Conservation (phyloP, 306 rosid genomes). For the Vicia villosa region DNA sequence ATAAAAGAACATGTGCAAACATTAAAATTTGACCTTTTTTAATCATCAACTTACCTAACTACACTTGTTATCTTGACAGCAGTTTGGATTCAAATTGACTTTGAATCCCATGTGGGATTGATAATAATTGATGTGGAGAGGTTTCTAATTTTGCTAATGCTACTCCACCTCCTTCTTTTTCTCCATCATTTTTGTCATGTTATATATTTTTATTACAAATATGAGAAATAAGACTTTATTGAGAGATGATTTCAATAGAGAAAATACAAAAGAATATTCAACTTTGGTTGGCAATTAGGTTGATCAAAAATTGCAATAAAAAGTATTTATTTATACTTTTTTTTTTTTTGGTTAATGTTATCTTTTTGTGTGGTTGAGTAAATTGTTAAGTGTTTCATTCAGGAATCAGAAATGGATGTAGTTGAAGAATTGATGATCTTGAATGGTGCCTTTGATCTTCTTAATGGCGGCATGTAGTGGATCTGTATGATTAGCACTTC, state of each 20-base stretch:
- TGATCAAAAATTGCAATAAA: background rate
- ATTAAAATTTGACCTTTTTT: constrained; percentile 19
- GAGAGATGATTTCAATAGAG: constrained; percentile 17
- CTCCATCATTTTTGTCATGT: background rate
- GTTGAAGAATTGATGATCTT: too few species aligned
- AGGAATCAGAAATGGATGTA: too few species aligned
- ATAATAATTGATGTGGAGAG: constrained; percentile 20
- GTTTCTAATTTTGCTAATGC: constrained; percentile 18
- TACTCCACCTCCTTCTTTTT: background rate
- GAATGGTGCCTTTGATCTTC: too few species aligned
- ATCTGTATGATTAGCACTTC: too few species aligned
- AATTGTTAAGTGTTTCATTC: too few species aligned
- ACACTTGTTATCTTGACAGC: constrained; percentile 36
- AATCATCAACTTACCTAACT: constrained; percentile 41
- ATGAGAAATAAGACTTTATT: background rate
- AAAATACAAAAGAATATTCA: constrained; percentile 16
- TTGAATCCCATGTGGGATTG: constrained; percentile 38
- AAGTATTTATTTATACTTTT: background rate
- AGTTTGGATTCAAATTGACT: constrained; percentile 33
- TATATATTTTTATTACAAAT: background rate
- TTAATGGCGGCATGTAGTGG: too few species aligned
- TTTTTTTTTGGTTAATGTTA: too few species aligned
- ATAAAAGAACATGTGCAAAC: constrained; percentile 34
- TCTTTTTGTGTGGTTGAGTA: too few species aligned
- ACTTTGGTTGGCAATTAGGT: constrained; percentile 15